Evolutionary conservation across 2,329 filamentous ascomycete species (phyloP), one percentile per base, ranked within the genome.

Genomic region (Fusarium lateritium): DNA sequence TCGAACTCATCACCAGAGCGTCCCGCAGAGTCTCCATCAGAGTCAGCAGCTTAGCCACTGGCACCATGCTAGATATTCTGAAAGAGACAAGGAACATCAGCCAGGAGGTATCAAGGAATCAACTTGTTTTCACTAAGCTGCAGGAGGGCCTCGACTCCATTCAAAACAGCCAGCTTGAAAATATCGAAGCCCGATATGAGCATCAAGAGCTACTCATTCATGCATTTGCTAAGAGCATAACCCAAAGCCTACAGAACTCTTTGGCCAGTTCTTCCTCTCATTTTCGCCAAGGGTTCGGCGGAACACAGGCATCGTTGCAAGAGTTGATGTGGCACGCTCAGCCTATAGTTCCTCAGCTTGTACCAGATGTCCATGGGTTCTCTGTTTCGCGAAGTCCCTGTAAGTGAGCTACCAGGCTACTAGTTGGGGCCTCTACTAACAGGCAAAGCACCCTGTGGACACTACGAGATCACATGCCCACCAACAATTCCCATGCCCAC

Each of bases 251-350:
- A 7, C 34, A 49, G 43, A 19, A 43, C 9, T 47, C n/a, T 5
- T 43, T 60, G 43, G 40, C 19, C 7, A 21, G 4, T 13, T 49
- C 43, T 28, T 19, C 46, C 3, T 28, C 28, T 3, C 56, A 59
- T 14, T 47, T 52, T 33, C 33, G 49, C 10, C 13, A 21, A 7
- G 47, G 40, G 4, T 59, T 59, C 24, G 31, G 21, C n/a, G 31
- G 34, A 3, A 54, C 47, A 3, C 56, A 60, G 22, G 42, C 52
- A 15, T 54, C 36, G 7, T 19, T 58, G 7, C 46, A 40, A 15
- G 19, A 52, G 15, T n/a, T 58, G 40, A 58, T 58, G 55, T 51
- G 55, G 46, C 31, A 38, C 31, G 11, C 15, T 38, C 39, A 51
- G 7, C 24, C 39, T 3, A 13, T 31, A n/a, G 9, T 11, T 38